Conservation (phyloP, 2,329 filamentous ascomycete genomes). For the Juglanconis juglandina region DNA sequence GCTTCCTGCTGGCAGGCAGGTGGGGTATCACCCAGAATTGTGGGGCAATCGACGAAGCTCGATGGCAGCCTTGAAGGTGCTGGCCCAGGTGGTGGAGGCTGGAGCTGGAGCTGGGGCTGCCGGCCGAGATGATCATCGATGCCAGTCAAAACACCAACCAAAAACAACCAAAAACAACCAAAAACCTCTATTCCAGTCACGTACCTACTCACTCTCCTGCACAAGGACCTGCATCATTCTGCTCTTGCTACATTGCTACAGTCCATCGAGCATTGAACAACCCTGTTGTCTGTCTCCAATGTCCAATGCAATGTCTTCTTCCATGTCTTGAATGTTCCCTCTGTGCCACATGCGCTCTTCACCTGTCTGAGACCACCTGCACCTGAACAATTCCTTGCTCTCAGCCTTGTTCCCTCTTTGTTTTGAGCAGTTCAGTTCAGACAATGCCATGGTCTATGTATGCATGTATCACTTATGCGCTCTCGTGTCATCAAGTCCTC, state of each 20-base stretch:
- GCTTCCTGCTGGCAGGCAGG: slow-evolving; percentile 1
- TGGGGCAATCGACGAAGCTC: slow-evolving; percentile 1
- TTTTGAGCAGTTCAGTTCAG: neutral
- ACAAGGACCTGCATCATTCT: too few species aligned
- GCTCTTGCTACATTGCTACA: too few species aligned
- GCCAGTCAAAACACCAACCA: too few species aligned
- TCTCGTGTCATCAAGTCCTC: neutral
- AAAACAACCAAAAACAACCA: too few species aligned
- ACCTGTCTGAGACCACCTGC: neutral
- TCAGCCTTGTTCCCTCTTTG: neutral
- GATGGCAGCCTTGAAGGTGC: slow-evolving; percentile 3
- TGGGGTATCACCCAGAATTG: neutral
- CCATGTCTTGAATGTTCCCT: neutral
- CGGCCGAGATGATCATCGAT: too few species aligned
- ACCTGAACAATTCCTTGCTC: neutral
- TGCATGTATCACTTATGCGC: too few species aligned
- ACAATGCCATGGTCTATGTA: neutral
- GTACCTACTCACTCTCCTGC: too few species aligned
- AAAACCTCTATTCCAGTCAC: too few species aligned
- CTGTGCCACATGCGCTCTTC: neutral
- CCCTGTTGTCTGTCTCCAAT: too few species aligned
- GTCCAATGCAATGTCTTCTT: too few species aligned
- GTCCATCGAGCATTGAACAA: too few species aligned
- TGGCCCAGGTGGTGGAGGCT: neutral
- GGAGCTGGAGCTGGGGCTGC: neutral